These are phyloP conservation scores for Drechslerella dactyloides DNA, from an alignment of 2,329 filamentous ascomycete genomes.

Conservation along the genomic window DNA sequence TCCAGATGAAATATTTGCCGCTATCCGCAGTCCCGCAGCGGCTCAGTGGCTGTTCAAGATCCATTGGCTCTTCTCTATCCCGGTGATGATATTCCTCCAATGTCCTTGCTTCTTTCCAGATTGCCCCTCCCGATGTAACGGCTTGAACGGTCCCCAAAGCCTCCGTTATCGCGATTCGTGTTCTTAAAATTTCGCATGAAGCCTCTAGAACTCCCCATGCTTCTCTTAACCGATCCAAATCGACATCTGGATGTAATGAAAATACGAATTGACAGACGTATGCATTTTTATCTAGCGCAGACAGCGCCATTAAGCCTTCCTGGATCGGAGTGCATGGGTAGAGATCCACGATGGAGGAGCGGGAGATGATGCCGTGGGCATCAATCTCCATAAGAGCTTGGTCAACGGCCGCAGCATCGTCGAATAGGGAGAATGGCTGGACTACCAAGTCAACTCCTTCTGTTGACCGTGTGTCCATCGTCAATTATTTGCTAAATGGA, in stretches of 20 bases:
- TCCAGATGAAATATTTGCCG: slow-evolving; percentile 17
- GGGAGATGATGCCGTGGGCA: slow-evolving; percentile 58
- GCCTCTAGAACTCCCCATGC: background rate
- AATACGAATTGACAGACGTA: slow-evolving; percentile 59
- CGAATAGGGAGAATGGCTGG: slow-evolving; percentile 19
- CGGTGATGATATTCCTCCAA: slow-evolving; percentile 6
- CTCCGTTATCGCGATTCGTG: slow-evolving; percentile 9
- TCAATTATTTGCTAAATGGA: slow-evolving; percentile 3
- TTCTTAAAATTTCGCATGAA: background rate
- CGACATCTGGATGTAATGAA: background rate
- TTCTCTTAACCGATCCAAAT: background rate
- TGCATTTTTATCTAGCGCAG: slow-evolving; percentile 62
- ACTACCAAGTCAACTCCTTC: background rate
- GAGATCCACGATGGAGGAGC: slow-evolving; percentile 61
- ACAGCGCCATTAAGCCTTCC: slow-evolving; percentile 65
- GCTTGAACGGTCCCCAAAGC: slow-evolving; percentile 4
- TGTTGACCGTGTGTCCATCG: slow-evolving; percentile 6
- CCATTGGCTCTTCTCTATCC: slow-evolving; percentile 15
- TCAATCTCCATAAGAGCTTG: slow-evolving; percentile 57
- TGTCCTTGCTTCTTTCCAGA: slow-evolving; percentile 13
- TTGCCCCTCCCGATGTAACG: slow-evolving; percentile 6
- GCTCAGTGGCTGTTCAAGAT: slow-evolving; percentile 9
- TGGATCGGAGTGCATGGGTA: slow-evolving; percentile 66
- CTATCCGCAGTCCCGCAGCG: slow-evolving; percentile 6
- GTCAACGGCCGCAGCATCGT: slow-evolving; percentile 13